Conservation (phyloP, 352 stramenopile species). For the Globisporangium acanthophoron region DNA sequence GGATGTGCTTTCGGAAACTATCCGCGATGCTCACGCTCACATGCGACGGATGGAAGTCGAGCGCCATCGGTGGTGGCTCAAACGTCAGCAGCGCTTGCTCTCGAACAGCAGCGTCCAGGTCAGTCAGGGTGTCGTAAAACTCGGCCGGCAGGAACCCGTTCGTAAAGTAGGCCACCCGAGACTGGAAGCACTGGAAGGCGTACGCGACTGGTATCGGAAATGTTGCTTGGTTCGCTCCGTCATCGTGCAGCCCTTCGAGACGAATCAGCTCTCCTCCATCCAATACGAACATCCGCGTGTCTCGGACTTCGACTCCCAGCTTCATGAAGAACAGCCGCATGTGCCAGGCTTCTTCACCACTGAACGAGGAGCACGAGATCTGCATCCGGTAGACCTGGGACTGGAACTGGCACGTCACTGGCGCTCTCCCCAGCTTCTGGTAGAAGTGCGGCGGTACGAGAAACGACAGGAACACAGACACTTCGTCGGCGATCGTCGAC, state of each 20-base stretch:
- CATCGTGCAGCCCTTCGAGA: neutral
- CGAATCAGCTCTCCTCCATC: conserved; percentile 36
- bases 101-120: conserved; percentile 30
- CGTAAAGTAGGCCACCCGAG: conserved; percentile 37
- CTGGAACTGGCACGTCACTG: conserved; percentile 27
- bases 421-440: conserved; percentile 22
- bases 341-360: conserved; percentile 26
- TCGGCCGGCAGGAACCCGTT: conserved; percentile 28
- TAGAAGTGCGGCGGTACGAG: conserved; percentile 35
- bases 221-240: neutral
- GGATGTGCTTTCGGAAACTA: conserved; percentile 31
- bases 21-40: conserved; percentile 17
- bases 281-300: conserved; percentile 29
- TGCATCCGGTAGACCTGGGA: conserved; percentile 28
- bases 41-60: conserved; percentile 22
- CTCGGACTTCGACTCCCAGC: conserved; percentile 36
- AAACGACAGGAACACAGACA: conserved; percentile 30
- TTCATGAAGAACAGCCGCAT: conserved; percentile 44
- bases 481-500: conserved; percentile 9
- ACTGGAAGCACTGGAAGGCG: conserved; percentile 45
- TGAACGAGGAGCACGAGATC: neutral
- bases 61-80: conserved; percentile 19
- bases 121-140: conserved; percentile 32
- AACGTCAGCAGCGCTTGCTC: conserved; percentile 43
- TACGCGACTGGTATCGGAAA: conserved; percentile 36